These are phyloP conservation scores for Lactifluus echinatus DNA, from an alignment of 768 basidiomycete species.

Conservation along the genomic window DNA sequence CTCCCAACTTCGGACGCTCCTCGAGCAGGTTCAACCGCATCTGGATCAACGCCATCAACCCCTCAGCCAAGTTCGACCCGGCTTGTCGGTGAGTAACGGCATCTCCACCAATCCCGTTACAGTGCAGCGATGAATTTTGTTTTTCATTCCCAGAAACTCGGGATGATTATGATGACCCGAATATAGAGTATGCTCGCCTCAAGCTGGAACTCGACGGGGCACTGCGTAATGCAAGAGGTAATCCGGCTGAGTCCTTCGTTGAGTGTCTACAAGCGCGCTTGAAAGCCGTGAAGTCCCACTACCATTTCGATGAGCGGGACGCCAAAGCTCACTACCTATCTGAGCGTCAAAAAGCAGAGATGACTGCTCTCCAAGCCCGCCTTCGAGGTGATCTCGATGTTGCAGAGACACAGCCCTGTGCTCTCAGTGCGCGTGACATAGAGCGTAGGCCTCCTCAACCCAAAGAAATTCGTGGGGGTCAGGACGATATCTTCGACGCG, in stretches of 20 bases:
- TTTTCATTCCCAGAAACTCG: not conserved
- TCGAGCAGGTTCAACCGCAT: not conserved
- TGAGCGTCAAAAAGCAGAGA: constrained; percentile 45
- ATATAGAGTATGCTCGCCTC: constrained; percentile 50
- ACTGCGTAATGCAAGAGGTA: constrained; percentile 25
- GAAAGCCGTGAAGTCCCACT: constrained; percentile 41
- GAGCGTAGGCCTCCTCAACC: constrained; percentile 3
- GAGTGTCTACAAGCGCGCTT: constrained; percentile 40
- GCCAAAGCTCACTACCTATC: constrained; percentile 49
- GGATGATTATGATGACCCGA: constrained; percentile 37
- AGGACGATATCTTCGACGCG: constrained; percentile 40
- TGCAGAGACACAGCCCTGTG: not conserved
- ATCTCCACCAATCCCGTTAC: too few relatives aligned
- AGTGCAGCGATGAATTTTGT: not conserved
- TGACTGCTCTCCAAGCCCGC: constrained; percentile 35
- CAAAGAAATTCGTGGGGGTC: constrained; percentile 10
- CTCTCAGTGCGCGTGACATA: not conserved
- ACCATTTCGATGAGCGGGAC: constrained; percentile 63
- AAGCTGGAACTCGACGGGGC: constrained; percentile 48
- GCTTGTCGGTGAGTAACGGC: not conserved
- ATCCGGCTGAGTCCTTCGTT: constrained; percentile 26
- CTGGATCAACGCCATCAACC: not conserved
- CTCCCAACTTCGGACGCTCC: not conserved
- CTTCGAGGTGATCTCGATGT: constrained; percentile 28
- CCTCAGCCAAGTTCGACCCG: not conserved